Conservation (phyloP, 2,329 filamentous ascomycete genomes). For the Colletotrichum tabaci region DNA sequence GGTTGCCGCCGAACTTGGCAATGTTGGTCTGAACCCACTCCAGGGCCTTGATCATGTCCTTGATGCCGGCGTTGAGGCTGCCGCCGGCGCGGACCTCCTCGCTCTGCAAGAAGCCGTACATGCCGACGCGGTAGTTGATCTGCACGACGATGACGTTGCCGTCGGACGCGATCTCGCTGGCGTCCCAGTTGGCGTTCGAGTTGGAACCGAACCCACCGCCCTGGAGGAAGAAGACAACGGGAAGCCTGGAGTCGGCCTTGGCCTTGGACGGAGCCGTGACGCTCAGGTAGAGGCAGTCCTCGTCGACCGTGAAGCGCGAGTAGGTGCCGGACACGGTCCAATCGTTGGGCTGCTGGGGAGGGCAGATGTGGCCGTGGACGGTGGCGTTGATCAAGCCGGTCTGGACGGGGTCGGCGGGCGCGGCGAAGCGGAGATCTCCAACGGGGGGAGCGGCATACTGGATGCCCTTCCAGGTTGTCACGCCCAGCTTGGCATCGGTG, state of each 20-base stretch:
- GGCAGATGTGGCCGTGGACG: slow-evolving; percentile 46
- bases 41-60: slow-evolving; percentile 66
- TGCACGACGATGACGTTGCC: slow-evolving; percentile 77
- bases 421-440: slow-evolving; percentile 75
- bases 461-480: slow-evolving; percentile 82
- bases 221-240: slow-evolving; percentile 74
- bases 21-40: slow-evolving; percentile 81
- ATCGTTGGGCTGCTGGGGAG: slow-evolving; percentile 48
- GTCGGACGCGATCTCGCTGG: slow-evolving; percentile 71
- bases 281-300: slow-evolving; percentile 81
- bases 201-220: slow-evolving; percentile 73
- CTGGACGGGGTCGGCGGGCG: slow-evolving; percentile 69
- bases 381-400: slow-evolving; percentile 66
- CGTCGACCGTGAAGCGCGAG: slow-evolving; percentile 54
- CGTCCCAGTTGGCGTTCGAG: slow-evolving; percentile 69
- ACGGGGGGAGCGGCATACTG: slow-evolving; percentile 81
- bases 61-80: slow-evolving; percentile 37
- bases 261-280: slow-evolving; percentile 72
- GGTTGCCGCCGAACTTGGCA: slow-evolving; percentile 77
- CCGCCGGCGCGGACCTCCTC: slow-evolving; percentile 39
- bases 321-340: slow-evolving; percentile 36
- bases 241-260: slow-evolving; percentile 66
- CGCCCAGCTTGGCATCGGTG: slow-evolving; percentile 60
- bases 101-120: slow-evolving; percentile 77
- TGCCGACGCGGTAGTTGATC: slow-evolving; percentile 83